Evolutionary conservation across 2,329 filamentous ascomycete genomes (phyloP).

Genomic region (Phialocephala subalpina): DNA sequence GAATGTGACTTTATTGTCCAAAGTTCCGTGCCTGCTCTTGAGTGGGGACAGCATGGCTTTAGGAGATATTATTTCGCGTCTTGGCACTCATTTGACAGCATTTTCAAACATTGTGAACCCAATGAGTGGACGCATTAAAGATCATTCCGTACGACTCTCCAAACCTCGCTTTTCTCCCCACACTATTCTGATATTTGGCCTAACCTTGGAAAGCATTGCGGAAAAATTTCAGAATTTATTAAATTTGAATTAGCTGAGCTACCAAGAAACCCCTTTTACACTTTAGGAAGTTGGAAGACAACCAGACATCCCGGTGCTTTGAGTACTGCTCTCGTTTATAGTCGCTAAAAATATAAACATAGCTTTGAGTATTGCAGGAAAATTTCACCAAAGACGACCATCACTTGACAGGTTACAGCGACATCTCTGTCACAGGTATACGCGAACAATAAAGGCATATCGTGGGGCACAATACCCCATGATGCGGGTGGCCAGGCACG

Average conservation of each 20-base stretch:
- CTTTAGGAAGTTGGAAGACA: background rate
- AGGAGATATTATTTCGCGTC: background rate
- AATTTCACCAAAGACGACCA: background rate
- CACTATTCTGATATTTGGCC: background rate
- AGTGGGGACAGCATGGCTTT: background rate
- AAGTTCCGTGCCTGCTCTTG: background rate
- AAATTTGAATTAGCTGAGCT: background rate
- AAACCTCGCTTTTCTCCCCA: conserved; percentile 1
- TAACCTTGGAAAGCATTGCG: background rate
- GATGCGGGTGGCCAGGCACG: background rate
- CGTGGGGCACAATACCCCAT: background rate
- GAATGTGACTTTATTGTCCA: background rate
- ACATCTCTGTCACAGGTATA: background rate
- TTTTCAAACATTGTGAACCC: background rate
- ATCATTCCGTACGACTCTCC: background rate
- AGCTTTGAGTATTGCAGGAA: background rate
- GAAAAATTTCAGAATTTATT: background rate
- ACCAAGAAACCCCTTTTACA: background rate
- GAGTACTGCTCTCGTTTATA: background rate
- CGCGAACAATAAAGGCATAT: background rate
- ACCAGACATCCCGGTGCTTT: background rate
- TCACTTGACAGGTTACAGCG: background rate
- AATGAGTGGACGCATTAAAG: background rate
- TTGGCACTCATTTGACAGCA: background rate
- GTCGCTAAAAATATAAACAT: background rate